phyloP scores from a whole-genome alignment of 1,284 basidiomycete species.

The Trichosporon inkin region DNA sequence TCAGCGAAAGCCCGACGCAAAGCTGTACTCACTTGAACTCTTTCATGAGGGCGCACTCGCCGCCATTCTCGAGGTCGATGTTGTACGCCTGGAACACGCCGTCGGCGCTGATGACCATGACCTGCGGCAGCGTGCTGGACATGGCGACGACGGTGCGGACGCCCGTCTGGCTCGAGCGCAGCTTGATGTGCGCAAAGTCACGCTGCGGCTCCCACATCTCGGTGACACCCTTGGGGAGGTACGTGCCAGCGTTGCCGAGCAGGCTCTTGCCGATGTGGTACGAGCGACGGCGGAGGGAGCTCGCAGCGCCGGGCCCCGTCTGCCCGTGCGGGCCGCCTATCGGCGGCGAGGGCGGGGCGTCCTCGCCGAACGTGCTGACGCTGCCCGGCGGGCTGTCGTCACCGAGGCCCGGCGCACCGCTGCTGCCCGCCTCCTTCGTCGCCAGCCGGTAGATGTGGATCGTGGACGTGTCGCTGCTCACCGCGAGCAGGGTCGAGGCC shows the following conservation, averaged over 20 bases:
- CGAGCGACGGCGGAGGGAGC: conserved; percentile 57
- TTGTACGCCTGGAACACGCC: conserved; percentile 94
- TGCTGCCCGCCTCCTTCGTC: conserved; percentile 9
- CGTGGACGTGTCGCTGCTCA: conserved; percentile 88
- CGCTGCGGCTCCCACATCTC: conserved; percentile 97
- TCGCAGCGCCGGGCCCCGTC: conserved; percentile 26
- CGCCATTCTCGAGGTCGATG: conserved; percentile 93
- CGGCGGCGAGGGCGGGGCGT: conserved; percentile 33
- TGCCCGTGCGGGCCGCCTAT: conserved; percentile 2
- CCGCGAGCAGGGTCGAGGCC: conserved; percentile 76
- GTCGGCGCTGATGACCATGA: conserved; percentile 94
- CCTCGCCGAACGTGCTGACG: conserved; percentile 15
- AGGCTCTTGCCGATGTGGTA: conserved; percentile 73
- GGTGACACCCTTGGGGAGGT: conserved; percentile 82
- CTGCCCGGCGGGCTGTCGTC: conserved; percentile 17
- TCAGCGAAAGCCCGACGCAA: background rate
- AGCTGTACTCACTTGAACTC: conserved; percentile 64
- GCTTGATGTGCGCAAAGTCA: conserved; percentile 87
- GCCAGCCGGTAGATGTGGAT: conserved; percentile 93
- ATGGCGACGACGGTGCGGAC: conserved; percentile 76
- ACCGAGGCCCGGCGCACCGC: background rate
- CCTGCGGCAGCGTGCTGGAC: conserved; percentile 81
- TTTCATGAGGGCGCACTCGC: conserved; percentile 90
- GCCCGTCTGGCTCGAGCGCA: conserved; percentile 68
- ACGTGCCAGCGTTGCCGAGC: conserved; percentile 78